These are phyloP conservation scores for Podospora pseudoanserina DNA, from an alignment of 495 filamentous ascomycete species.

Conservation along the genomic window DNA sequence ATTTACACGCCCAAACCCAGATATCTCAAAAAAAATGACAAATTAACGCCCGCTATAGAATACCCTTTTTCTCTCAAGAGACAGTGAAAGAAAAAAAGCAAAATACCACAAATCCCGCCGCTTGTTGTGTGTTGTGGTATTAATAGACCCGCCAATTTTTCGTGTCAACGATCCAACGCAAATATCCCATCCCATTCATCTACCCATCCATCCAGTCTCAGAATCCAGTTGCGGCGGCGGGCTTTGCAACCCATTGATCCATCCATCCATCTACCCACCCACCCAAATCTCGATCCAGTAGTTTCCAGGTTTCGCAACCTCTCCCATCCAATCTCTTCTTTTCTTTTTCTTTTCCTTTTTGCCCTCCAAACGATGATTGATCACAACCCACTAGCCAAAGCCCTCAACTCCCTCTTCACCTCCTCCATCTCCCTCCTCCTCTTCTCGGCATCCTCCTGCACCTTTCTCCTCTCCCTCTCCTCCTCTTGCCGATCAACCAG, in stretches of 20 bases:
- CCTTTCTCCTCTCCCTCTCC: conserved; percentile 14
- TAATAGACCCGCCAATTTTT: neutral
- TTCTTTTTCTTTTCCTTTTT: neutral
- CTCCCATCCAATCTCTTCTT: neutral
- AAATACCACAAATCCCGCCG: neutral
- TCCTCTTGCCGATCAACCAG: conserved; percentile 4
- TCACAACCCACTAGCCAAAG: neutral
- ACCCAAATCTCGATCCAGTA: neutral
- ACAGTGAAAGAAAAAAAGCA: neutral
- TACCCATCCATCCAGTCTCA: neutral
- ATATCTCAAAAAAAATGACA: neutral
- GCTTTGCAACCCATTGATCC: neutral
- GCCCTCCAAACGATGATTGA: neutral
- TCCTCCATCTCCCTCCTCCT: conserved; percentile 31
- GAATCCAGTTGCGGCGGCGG: neutral
- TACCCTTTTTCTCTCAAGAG: neutral
- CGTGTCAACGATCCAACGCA: neutral
- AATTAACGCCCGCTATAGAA: neutral
- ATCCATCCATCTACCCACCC: neutral
- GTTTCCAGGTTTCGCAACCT: neutral
- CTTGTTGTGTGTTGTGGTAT: neutral
- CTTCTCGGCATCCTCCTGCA: conserved; percentile 13
- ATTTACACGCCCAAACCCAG: neutral
- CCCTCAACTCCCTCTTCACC: conserved; percentile 36
- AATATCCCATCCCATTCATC: neutral